A percentile compares a stretch with the other conserved stretches of the same genome.
Evolutionary conservation across 176 grass and related monocot species (phyloP).

Genomic region (Eremochloa ophiuroides): DNA sequence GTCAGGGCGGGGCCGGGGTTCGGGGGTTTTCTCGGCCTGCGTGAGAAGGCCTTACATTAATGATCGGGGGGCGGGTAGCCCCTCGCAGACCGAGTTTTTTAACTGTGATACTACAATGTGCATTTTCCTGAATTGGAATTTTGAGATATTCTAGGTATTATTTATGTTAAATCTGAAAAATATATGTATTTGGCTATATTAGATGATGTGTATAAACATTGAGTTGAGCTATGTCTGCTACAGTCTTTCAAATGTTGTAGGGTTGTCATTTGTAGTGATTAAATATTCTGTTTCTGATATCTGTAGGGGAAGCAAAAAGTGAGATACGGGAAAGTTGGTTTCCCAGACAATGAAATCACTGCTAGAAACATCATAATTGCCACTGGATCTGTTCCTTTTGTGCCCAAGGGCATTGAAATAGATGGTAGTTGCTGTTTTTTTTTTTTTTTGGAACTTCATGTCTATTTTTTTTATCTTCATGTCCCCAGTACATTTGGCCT

Average conservation of each 20-base stretch:
- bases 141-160: background rate
- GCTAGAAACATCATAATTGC: constrained; percentile 89
- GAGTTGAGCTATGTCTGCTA: background rate
- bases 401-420: constrained; percentile 95
- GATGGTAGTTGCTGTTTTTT: constrained; percentile 51
- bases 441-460: constrained; percentile 15
- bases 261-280: background rate
- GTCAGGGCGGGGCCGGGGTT: no score
- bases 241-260: background rate
- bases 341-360: constrained; percentile 79
- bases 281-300: constrained; percentile 23
- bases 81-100: no score
- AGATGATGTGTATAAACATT: background rate
- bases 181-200: background rate
- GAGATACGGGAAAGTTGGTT: constrained; percentile 76
- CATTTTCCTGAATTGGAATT: background rate
- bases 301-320: constrained; percentile 74
- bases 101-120: background rate
- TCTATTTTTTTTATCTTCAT: constrained; percentile 1
- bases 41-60: no score
- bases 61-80: no score
- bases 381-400: constrained; percentile 90
- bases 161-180: background rate
- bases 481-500: background rate
- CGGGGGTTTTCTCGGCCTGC: no score